A percentile compares a stretch with the other conserved stretches of the same genome.
Evolutionary conservation across 176 grass and related monocot species (phyloP).

Genomic region (Bonia amplexicaulis): DNA sequence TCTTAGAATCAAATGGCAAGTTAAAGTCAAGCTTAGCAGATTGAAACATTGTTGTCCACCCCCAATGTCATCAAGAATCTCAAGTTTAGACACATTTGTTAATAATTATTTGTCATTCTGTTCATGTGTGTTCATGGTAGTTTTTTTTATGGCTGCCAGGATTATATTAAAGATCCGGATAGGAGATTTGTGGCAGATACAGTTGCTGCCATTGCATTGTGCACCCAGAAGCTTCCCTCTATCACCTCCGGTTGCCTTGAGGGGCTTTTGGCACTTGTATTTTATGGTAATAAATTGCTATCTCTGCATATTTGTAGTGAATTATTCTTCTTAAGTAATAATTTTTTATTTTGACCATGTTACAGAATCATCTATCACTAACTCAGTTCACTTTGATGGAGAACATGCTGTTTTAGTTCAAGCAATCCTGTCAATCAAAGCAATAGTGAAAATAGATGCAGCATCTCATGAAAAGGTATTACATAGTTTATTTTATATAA

Average conservation of each 20-base stretch:
- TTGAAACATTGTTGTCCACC: neutral
- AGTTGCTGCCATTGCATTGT: slow-evolving; percentile 82
- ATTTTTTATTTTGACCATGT: slow-evolving; percentile 33
- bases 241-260: slow-evolving; percentile 63
- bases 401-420: slow-evolving; percentile 83
- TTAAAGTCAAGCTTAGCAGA: neutral
- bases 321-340: slow-evolving; percentile 17
- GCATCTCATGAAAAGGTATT: slow-evolving; percentile 76
- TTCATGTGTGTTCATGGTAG: slow-evolving; percentile 21
- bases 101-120: neutral
- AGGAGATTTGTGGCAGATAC: slow-evolving; percentile 97
- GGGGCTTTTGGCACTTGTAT: slow-evolving; percentile 76
- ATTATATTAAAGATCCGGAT: slow-evolving; percentile 91
- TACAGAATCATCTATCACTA: slow-evolving; percentile 63
- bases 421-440: slow-evolving; percentile 93
- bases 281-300: slow-evolving; percentile 62
- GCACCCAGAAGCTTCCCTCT: slow-evolving; percentile 56
- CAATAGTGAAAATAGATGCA: slow-evolving; percentile 75
- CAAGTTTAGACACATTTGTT: neutral
- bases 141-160: slow-evolving; percentile 53
- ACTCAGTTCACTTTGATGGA: slow-evolving; percentile 59
- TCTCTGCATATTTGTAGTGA: slow-evolving; percentile 26
- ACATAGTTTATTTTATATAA: slow-evolving; percentile 11
- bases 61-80: neutral
- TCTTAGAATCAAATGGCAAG: neutral